Conservation (phyloP, 371 early-diverging fungal genomes). For the Zopfochytrium polystomum region DNA sequence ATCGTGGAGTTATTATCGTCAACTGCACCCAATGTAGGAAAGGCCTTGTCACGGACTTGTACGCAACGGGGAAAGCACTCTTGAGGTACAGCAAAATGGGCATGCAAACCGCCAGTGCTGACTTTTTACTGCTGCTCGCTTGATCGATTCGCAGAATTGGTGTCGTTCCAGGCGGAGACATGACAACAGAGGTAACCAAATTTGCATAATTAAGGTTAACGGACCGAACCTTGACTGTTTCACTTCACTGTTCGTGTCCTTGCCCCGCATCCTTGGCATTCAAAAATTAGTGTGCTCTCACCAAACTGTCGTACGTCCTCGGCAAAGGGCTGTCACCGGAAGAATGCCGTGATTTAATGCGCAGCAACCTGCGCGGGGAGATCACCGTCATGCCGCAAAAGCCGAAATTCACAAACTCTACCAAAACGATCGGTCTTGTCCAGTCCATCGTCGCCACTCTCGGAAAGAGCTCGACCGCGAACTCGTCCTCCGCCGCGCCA, state of each 20-base stretch:
- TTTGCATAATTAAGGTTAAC: too few species aligned
- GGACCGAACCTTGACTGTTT: too few species aligned
- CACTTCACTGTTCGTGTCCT: too few species aligned
- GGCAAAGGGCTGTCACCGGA: conserved; percentile 64
- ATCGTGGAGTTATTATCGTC: conserved; percentile 91
- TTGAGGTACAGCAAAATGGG: conserved; percentile 32
- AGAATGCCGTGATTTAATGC: conserved; percentile 76
- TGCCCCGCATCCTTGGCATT: too few species aligned
- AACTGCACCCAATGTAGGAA: conserved; percentile 86
- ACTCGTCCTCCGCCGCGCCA: neutral
- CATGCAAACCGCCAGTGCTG: too few species aligned
- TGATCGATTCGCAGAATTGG: conserved; percentile 48
- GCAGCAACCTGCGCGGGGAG: conserved; percentile 87
- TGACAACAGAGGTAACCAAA: conserved; percentile 81
- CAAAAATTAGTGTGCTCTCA: conserved; percentile 71
- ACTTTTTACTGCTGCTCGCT: neutral
- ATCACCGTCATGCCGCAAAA: conserved; percentile 70
- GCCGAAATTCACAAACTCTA: conserved; percentile 45
- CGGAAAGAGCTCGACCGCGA: neutral
- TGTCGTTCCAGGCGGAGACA: conserved; percentile 94
- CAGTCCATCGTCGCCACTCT: conserved; percentile 27
- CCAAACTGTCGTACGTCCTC: conserved; percentile 90
- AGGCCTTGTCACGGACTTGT: conserved; percentile 85
- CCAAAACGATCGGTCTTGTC: conserved; percentile 26
- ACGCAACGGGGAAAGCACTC: conserved; percentile 88